Conservation (phyloP, 2,329 filamentous ascomycete genomes). For the Teratosphaeria epicoccoides region DNA sequence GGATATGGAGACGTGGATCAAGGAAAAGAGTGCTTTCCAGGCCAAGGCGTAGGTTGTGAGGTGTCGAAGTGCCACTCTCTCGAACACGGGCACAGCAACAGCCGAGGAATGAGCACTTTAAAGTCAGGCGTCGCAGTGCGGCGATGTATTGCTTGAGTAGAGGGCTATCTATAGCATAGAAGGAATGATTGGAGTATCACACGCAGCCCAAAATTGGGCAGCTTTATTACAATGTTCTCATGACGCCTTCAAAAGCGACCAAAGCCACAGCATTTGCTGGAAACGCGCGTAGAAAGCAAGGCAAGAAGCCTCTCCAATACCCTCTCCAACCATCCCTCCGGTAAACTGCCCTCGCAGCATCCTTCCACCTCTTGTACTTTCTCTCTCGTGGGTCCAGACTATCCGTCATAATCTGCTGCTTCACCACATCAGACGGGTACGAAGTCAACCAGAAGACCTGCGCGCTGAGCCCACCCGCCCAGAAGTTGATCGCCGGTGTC, state of each 20-base stretch:
- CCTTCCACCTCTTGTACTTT: conserved; percentile 64
- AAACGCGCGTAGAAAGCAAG: conserved; percentile 87
- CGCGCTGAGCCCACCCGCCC: conserved; percentile 85
- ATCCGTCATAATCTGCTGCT: conserved; percentile 96
- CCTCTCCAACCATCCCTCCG: conserved; percentile 64
- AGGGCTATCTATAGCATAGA: not conserved
- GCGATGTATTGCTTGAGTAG: not conserved
- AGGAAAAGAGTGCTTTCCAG: conserved; percentile 21
- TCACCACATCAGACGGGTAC: conserved; percentile 78
- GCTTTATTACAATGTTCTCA: conserved; percentile 10
- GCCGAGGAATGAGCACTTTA: too few species aligned
- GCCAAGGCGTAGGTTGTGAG: conserved; percentile 3
- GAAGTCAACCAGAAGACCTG: conserved; percentile 91
- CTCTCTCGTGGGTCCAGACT: conserved; percentile 62
- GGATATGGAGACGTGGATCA: conserved; percentile 23
- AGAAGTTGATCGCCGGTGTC: conserved; percentile 82
- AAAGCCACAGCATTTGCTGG: conserved; percentile 91
- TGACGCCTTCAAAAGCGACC: conserved; percentile 80
- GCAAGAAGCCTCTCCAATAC: conserved; percentile 86
- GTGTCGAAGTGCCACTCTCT: not conserved
- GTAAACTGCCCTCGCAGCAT: conserved; percentile 69
- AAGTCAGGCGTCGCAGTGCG: too few species aligned
- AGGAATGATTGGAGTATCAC: not conserved
- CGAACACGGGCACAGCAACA: too few species aligned
- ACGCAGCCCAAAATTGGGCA: not conserved